Evolutionary conservation across 164 flowering plant species (phyloP), one percentile per base, ranked within the genome.

Genomic region (Chimonanthus praecox): DNA sequence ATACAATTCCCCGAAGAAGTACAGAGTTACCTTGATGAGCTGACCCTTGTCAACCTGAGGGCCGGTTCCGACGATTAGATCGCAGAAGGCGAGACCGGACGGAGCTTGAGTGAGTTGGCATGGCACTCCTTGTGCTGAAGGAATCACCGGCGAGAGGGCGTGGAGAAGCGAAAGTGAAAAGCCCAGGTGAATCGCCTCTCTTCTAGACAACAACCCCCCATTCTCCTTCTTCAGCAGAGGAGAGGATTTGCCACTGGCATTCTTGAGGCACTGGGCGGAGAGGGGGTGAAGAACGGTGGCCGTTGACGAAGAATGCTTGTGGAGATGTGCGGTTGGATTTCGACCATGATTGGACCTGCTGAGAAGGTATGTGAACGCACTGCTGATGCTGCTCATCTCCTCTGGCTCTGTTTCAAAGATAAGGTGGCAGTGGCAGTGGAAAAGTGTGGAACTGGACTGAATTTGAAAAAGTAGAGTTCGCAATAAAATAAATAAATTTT

Each of bases 11-110:
- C 33, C 33, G 33, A 33, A 33, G 33, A 33, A 1, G 33, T 54
- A 10, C 3, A 11, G 5, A 16, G 6, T 67, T 74, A 91, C 98
- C 94, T 90, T 93, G 64, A 93, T 93, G 8, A 91, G 85, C 82
- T 88, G 94, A 9, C 98, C 98, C 76, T 87, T 84, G 69, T 78
- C 73, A 60, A 92, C 86, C 80, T 83, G 81, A 58, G 92, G 82
- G n/a, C 98, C 98, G 71, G 49, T 47, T 4, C 98, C 98, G 15
- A 92, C 77, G 18, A 83, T 82, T 69, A 79, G 76, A 70, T 94
- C 98, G 69, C 97, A 92, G 77, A 74, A 94, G 15, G 88, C 89
- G 11, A 94, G 90, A 6, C 97, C 98, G 0, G 95, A 90, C 45
- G 92, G 89, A 60, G 92, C 80, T 6, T 74, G 78, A 3, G 87